Base-by-base conservation (phyloP, 345 rosid genomes). In the Boechera retrofracta region DNA sequence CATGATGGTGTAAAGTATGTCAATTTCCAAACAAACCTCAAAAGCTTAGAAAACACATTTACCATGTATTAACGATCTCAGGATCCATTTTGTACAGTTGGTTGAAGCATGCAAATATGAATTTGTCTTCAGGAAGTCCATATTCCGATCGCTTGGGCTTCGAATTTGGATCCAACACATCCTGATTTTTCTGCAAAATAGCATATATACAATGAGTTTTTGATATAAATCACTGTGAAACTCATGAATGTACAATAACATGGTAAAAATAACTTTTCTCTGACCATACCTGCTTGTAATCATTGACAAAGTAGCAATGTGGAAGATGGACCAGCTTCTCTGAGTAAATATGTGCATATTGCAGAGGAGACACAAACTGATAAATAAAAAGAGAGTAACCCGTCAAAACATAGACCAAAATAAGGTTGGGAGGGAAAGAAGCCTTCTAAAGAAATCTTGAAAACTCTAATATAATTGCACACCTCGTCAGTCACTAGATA, bases 21-120 rank as follows among this genome's bases (percentile, higher is more conserved):
- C 9, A 48, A 52, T 13, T 63, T 16, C 49, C 13, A 66, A 65
- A 10, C 13, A 53, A 74, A 70, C 31, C 54, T 51, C 18, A 60
- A 31, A 51, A 67, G 39, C 10, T 21, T 16, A 15, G 65, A 63
- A 52, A 67, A 57, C 28, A 5, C 55, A 58, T 48, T 78, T 87
- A 93, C 99, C 99, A 96, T 44, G 96, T 90, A 81, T 86, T 86
- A 29, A 89, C 88, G 67, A 96, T 87, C 56, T 91, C 99, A 68
- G 98, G 99, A 87, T 96, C 99, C 99, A 96, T 96, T 78, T 96
- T 96, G 86, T 96, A 96, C 73, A 96, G 79, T 76, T 96, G 99
- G 85, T 96, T 96, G 83, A 96, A 96, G 82, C 99, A 96, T 67
- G 97, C 98, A 86, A 96, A 96, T 77, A 96, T 88, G 76, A 95